phyloP scores from a whole-genome alignment of 169 alveolate species.

The Perkinsus olseni region DNA sequence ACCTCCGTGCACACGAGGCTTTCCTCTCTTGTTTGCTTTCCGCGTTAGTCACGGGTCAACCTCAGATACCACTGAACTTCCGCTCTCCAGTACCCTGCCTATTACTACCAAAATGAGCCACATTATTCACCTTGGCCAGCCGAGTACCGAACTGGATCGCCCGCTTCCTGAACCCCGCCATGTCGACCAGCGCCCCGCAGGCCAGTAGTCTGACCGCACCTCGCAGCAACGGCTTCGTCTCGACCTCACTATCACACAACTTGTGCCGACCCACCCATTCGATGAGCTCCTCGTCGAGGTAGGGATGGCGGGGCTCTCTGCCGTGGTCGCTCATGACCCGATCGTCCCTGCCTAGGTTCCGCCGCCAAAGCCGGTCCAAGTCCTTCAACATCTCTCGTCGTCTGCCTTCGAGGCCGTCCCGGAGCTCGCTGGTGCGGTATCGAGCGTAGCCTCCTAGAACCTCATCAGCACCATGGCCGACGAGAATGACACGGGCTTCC shows the following conservation, averaged over 20 bases:
- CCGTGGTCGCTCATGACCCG: conserved; percentile 64
- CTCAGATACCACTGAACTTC: background rate
- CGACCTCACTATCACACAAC: conserved; percentile 16
- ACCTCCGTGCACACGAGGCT: too few relatives aligned
- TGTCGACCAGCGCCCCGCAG: conserved; percentile 26
- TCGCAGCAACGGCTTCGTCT: conserved; percentile 33
- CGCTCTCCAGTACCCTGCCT: conserved; percentile 49
- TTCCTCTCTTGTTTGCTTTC: too few relatives aligned
- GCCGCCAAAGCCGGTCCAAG: conserved; percentile 72
- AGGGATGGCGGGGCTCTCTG: conserved; percentile 68
- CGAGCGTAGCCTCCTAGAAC: conserved; percentile 83
- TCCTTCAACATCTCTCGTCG: conserved; percentile 66
- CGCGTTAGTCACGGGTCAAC: background rate
- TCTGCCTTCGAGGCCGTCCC: conserved; percentile 56
- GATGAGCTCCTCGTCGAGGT: conserved; percentile 50
- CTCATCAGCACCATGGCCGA: conserved; percentile 89
- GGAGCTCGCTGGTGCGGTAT: conserved; percentile 56
- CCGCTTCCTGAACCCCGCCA: conserved; percentile 49
- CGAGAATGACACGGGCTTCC: conserved; percentile 47
- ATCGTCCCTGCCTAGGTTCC: conserved; percentile 85
- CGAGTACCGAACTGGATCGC: conserved; percentile 75
- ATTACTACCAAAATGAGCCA: conserved; percentile 55
- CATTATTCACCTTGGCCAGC: conserved; percentile 57
- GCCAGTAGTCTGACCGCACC: conserved; percentile 46
- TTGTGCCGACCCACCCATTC: conserved; percentile 18